Evolutionary conservation across 208 protist genomes (phyloP).

Genomic region (Leishmania braziliensis): DNA sequence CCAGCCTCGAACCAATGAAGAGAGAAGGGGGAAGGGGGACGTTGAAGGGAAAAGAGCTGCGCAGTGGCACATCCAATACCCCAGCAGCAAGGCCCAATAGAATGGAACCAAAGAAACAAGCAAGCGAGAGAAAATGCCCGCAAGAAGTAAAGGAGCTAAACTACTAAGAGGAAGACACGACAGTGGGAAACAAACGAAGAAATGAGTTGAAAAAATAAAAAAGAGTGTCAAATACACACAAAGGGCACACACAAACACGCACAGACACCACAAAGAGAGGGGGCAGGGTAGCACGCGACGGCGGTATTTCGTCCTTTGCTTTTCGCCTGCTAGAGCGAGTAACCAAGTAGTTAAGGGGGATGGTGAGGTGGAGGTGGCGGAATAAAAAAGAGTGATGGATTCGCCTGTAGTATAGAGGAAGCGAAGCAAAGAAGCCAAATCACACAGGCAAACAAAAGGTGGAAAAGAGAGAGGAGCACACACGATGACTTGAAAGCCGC

Average conservation of each 20-base stretch:
- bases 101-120: constrained; percentile 3
- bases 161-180: neutral
- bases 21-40: neutral
- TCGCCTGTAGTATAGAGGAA: too few relatives aligned
- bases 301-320: too few relatives aligned
- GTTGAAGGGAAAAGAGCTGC: too few relatives aligned
- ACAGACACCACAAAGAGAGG: neutral
- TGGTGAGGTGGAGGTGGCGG: neutral
- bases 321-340: too few relatives aligned
- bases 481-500: neutral
- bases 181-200: neutral
- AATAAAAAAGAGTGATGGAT: neutral
- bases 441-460: neutral
- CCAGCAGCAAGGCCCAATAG: neutral
- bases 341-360: too few relatives aligned
- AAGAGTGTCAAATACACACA: neutral
- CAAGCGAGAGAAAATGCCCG: neutral
- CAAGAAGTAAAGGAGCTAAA: neutral
- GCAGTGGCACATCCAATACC: too few relatives aligned
- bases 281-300: neutral
- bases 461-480: neutral
- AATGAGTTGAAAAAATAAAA: neutral
- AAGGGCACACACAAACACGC: neutral
- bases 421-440: too few relatives aligned
- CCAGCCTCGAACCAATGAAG: neutral